phyloP scores from a whole-genome alignment of 2,329 filamentous ascomycete genomes.

The Cytospora chrysosperma region DNA sequence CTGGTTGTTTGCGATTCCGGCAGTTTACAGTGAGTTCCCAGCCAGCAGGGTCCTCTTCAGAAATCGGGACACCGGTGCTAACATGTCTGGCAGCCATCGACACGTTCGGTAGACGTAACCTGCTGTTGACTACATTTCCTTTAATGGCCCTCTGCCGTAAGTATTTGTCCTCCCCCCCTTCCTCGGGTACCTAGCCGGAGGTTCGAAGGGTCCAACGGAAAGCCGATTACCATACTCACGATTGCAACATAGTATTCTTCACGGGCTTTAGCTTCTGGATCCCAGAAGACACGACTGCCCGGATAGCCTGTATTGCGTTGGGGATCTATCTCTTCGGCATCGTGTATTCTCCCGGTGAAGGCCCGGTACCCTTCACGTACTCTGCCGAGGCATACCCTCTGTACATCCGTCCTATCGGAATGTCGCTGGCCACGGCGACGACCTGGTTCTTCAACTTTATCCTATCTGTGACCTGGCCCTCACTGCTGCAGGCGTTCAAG shows the following conservation, averaged over 20 bases:
- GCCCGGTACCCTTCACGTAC: conserved; percentile 67
- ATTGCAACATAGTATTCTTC: conserved; percentile 36
- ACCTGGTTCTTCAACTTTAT: conserved; percentile 49
- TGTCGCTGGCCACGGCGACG: conserved; percentile 57
- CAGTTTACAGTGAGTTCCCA: conserved; percentile 48
- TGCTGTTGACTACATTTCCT: conserved; percentile 64
- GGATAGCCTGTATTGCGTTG: conserved; percentile 45
- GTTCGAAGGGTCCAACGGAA: neutral
- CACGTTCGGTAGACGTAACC: conserved; percentile 63
- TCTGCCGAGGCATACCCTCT: conserved; percentile 66
- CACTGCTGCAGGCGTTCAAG: conserved; percentile 43
- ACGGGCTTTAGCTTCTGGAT: conserved; percentile 49
- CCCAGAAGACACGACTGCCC: conserved; percentile 36
- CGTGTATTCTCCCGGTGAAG: conserved; percentile 61
- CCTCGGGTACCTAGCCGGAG: too few species aligned
- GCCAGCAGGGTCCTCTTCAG: too few species aligned
- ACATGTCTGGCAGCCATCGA: conserved; percentile 49
- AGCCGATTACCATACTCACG: neutral
- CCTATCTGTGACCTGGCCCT: conserved; percentile 47
- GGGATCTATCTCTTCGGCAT: conserved; percentile 51
- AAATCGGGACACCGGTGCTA: neutral
- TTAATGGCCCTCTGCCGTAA: conserved; percentile 53
- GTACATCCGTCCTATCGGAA: conserved; percentile 60
- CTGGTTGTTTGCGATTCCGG: conserved; percentile 60
- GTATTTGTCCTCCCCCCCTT: neutral